Evolutionary conservation across 2,329 filamentous ascomycete genomes (phyloP).

Genomic region (Colletotrichum costaricense): DNA sequence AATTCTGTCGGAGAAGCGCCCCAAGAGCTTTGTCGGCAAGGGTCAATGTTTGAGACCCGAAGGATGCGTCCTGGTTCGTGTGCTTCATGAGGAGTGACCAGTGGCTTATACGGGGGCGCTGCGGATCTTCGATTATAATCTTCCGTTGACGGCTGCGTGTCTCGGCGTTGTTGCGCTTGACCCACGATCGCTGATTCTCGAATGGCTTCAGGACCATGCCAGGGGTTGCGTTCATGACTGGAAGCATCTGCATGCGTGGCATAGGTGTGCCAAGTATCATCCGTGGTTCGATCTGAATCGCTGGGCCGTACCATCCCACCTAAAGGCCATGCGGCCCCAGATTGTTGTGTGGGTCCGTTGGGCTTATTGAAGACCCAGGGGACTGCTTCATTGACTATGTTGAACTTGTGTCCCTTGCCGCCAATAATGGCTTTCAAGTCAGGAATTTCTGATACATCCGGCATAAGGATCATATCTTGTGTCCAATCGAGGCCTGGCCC

Average conservation of each 20-base stretch:
- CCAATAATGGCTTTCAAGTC: constrained; percentile 43
- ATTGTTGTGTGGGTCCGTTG: background rate
- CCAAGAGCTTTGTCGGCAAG: background rate
- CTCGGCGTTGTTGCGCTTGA: background rate
- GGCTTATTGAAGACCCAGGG: constrained; percentile 44
- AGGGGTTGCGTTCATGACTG: background rate
- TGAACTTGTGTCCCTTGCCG: constrained; percentile 46
- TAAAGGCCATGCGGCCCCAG: background rate
- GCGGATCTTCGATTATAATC: background rate
- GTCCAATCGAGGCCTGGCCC: constrained; percentile 53
- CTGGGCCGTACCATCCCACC: background rate
- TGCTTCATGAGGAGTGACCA: background rate
- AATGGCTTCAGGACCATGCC: background rate
- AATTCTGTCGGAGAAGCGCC: background rate
- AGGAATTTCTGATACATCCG: constrained; percentile 46
- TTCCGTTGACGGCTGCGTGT: background rate
- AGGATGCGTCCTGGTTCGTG: too few relatives aligned
- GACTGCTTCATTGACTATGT: constrained; percentile 52
- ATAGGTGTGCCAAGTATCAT: background rate
- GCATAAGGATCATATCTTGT: constrained; percentile 58
- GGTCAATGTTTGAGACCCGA: background rate
- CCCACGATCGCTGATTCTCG: background rate
- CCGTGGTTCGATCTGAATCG: background rate
- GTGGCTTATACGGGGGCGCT: background rate
- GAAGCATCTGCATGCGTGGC: background rate